A percentile compares a stretch with the other conserved stretches of the same genome.
These are phyloP conservation scores for Xylariaceae sp. DNA, from an alignment of 2,329 filamentous ascomycete species.

Conservation along the genomic window DNA sequence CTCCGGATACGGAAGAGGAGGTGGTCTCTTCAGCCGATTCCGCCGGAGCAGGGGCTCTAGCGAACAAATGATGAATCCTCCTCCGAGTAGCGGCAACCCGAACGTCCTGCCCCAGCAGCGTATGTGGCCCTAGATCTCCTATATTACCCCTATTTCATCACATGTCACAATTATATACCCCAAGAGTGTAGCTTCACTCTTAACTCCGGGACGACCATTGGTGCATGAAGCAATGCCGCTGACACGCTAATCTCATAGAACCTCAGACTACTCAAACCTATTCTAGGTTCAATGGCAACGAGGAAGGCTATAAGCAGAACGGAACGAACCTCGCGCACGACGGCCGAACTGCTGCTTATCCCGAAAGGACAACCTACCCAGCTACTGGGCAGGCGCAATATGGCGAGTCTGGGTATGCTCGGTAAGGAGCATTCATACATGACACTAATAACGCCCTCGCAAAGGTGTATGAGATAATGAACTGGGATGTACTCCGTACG, in stretches of 20 bases:
- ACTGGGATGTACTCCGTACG: neutral
- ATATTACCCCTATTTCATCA: too few relatives aligned
- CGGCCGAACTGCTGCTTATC: constrained; percentile 30
- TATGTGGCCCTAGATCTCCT: constrained; percentile 5
- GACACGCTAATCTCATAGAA: constrained; percentile 3
- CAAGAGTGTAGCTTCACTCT: neutral
- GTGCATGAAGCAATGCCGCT: neutral
- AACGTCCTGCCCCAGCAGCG: constrained; percentile 33
- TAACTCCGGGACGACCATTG: neutral
- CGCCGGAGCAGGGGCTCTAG: constrained; percentile 22
- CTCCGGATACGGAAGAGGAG: constrained; percentile 32
- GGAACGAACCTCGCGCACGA: constrained; percentile 28
- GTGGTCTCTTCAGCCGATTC: constrained; percentile 33
- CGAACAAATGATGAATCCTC: constrained; percentile 24
- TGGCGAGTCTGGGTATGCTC: constrained; percentile 12
- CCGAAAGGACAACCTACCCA: constrained; percentile 21
- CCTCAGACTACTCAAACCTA: constrained; percentile 33
- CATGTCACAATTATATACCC: neutral
- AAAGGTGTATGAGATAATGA: neutral
- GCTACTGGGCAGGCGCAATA: constrained; percentile 24
- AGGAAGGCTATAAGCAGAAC: constrained; percentile 30
- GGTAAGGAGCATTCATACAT: neutral
- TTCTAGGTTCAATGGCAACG: constrained; percentile 33
- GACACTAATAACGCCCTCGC: neutral
- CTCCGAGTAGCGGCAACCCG: constrained; percentile 27